A percentile compares a stretch with the other conserved stretches of the same genome.
Evolutionary conservation across 345 rosid genomes (phyloP).

Genomic region (Populus euphratica): DNA sequence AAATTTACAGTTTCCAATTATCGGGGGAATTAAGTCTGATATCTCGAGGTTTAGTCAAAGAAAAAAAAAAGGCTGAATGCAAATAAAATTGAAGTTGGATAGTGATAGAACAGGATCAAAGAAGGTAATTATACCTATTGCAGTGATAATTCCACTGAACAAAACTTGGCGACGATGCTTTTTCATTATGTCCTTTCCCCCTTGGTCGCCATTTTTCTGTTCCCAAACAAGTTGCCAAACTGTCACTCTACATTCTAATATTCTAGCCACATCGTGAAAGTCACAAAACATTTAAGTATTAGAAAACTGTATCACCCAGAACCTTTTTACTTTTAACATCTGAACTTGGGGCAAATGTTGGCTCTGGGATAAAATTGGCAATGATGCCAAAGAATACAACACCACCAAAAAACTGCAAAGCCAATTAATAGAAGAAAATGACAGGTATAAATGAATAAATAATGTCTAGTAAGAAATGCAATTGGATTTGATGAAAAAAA

Average conservation of each 20-base stretch:
- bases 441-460: slow-evolving; percentile 4
- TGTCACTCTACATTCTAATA: slow-evolving; percentile 15
- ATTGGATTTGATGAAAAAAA: slow-evolving; percentile 11
- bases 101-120: background rate
- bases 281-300: background rate
- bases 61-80: background rate
- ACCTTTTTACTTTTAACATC: slow-evolving; percentile 75
- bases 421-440: slow-evolving; percentile 23
- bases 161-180: slow-evolving; percentile 89
- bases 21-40: background rate
- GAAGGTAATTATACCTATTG: slow-evolving; percentile 59
- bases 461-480: slow-evolving; percentile 6
- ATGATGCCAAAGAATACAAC: slow-evolving; percentile 79
- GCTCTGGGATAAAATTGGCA: slow-evolving; percentile 90
- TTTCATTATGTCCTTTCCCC: slow-evolving; percentile 79
- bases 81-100: background rate
- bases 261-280: background rate
- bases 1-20: background rate
- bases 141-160: slow-evolving; percentile 86
- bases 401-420: slow-evolving; percentile 83
- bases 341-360: slow-evolving; percentile 54
- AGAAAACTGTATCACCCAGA: slow-evolving; percentile 13
- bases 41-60: background rate
- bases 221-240: slow-evolving; percentile 28
- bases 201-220: slow-evolving; percentile 66